Conservation (phyloP, 768 basidiomycete genomes). For the Serendipita vermifera region DNA sequence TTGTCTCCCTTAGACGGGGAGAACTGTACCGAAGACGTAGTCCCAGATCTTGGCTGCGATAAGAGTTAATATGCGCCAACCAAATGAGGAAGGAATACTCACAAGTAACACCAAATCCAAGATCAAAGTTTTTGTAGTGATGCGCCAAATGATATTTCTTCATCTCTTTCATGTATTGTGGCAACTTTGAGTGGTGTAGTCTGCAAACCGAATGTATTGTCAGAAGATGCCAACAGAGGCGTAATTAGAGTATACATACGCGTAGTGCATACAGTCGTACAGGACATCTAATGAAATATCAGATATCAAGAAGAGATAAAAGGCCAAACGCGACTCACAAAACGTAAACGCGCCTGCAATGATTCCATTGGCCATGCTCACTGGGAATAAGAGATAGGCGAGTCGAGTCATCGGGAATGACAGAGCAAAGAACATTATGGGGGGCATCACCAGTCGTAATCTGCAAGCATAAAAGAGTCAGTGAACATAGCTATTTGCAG, state of each 20-base stretch:
- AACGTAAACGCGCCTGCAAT: constrained; percentile 70
- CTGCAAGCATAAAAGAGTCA: constrained; percentile 26
- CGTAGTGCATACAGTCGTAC: constrained; percentile 89
- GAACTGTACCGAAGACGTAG: constrained; percentile 71
- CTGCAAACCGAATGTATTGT: constrained; percentile 27
- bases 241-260: constrained; percentile 35
- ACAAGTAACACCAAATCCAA: constrained; percentile 96
- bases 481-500: background rate
- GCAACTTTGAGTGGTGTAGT: constrained; percentile 76
- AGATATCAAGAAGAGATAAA: constrained; percentile 11
- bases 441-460: constrained; percentile 94
- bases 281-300: constrained; percentile 42
- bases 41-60: constrained; percentile 86
- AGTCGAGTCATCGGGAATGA: constrained; percentile 80
- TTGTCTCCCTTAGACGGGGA: constrained; percentile 44
- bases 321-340: constrained; percentile 13
- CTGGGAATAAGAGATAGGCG: constrained; percentile 69
- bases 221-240: background rate
- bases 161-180: constrained; percentile 77
- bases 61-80: background rate
- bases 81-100: constrained; percentile 19
- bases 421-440: constrained; percentile 60
- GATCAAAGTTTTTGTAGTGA: constrained; percentile 96
- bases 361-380: constrained; percentile 77
- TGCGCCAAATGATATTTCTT: constrained; percentile 97